phyloP scores from a whole-genome alignment of 192 early-diverging fungal species.

The Cladochytrium replicatum region DNA sequence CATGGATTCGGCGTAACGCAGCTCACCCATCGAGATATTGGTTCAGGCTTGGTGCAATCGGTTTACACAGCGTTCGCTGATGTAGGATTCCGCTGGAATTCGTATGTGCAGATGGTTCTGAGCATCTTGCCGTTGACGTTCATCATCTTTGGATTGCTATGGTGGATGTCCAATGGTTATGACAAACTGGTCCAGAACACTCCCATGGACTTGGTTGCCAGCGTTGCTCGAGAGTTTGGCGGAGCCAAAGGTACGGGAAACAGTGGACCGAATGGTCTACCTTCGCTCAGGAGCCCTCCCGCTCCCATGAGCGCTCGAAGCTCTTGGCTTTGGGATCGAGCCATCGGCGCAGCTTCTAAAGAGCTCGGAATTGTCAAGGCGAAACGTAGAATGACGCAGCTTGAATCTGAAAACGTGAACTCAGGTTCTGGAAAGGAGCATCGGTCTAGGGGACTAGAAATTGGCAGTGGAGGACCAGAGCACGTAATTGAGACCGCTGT shows the following conservation, averaged over 20 bases:
- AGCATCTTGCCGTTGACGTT: constrained; percentile 32
- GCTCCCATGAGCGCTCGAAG: no score
- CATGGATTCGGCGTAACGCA: no score
- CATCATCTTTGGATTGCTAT: constrained; percentile 24
- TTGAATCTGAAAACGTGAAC: no score
- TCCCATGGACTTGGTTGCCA: constrained; percentile 37
- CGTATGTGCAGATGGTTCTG: constrained; percentile 28
- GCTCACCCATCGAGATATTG: no score
- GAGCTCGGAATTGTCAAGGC: no score
- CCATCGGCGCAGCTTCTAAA: no score
- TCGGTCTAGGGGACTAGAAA: no score
- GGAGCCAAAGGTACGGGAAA: neutral
- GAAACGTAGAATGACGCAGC: no score
- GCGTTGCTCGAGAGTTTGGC: constrained; percentile 26
- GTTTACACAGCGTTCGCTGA: neutral
- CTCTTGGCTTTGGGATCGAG: no score
- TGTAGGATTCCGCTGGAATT: neutral
- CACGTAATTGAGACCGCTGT: neutral
- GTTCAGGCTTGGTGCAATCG: neutral
- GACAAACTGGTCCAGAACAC: constrained; percentile 31
- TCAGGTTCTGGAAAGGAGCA: no score
- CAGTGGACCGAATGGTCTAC: neutral
- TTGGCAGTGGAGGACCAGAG: neutral
- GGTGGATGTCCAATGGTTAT: constrained; percentile 38
- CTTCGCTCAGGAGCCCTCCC: no score